A percentile compares a stretch with the other conserved stretches of the same genome.
Evolutionary conservation across 1,284 basidiomycete species (phyloP).

Genomic region (Paramarasmius palmivorus): DNA sequence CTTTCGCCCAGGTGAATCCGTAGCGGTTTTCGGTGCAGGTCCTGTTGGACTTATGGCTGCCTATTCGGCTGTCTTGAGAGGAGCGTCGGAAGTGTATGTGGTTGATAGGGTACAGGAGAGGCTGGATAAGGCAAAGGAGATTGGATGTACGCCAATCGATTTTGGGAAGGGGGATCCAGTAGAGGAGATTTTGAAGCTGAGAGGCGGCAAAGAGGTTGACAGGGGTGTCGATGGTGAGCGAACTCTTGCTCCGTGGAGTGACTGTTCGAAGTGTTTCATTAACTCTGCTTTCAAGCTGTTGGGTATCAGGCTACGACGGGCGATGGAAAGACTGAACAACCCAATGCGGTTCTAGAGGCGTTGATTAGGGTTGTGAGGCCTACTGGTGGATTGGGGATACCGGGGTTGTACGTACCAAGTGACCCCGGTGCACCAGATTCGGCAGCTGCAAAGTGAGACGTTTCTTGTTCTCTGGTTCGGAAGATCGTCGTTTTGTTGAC

Average conservation of each 20-base stretch:
- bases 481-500: not conserved
- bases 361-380: conserved; percentile 51
- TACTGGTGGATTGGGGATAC: conserved; percentile 53
- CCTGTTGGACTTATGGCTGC: conserved; percentile 55
- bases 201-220: conserved; percentile 47
- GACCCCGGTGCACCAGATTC: conserved; percentile 54
- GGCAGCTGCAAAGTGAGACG: conserved; percentile 43
- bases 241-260: too few species aligned
- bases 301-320: conserved; percentile 52
- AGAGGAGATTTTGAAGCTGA: conserved; percentile 40
- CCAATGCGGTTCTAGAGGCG: conserved; percentile 50
- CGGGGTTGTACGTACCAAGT: conserved; percentile 50
- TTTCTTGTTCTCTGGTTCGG: conserved; percentile 1
- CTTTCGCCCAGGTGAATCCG: conserved; percentile 51
- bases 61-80: conserved; percentile 50
- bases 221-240: conserved; percentile 50
- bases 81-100: conserved; percentile 52
- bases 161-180: conserved; percentile 45
- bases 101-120: conserved; percentile 54
- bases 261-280: not conserved
- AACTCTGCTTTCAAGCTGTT: too few species aligned
- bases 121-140: conserved; percentile 48
- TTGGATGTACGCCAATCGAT: conserved; percentile 49
- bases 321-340: conserved; percentile 52
- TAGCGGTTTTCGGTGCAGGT: conserved; percentile 53